Evolutionary conservation across 257 asterid genomes (phyloP).

Genomic region (Salvia rosmarinus): DNA sequence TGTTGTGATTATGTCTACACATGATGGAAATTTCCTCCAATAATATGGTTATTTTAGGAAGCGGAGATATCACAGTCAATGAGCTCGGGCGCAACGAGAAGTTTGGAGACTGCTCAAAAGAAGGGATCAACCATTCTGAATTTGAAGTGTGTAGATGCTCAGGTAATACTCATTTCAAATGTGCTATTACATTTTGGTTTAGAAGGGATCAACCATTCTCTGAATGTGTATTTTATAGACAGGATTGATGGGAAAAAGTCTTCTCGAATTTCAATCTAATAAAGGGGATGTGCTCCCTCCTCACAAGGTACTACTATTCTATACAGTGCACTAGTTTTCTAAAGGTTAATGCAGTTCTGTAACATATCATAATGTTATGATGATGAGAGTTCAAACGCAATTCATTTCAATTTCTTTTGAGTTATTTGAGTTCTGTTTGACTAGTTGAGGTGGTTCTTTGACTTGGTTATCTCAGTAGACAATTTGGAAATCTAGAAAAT

Average conservation of each 20-base stretch:
- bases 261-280: slow-evolving; percentile 87
- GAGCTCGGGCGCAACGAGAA: slow-evolving; percentile 79
- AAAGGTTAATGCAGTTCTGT: slow-evolving; percentile 10
- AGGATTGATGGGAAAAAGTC: slow-evolving; percentile 90
- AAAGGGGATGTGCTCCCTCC: slow-evolving; percentile 95
- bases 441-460: slow-evolving; percentile 5
- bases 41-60: slow-evolving; percentile 54
- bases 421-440: neutral
- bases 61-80: slow-evolving; percentile 86
- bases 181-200: slow-evolving; percentile 1
- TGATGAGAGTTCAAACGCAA: neutral
- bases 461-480: neutral
- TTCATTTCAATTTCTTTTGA: neutral
- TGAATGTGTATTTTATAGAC: slow-evolving; percentile 58
- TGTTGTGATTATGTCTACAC: slow-evolving; percentile 14
- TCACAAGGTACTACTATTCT: slow-evolving; percentile 65
- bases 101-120: slow-evolving; percentile 86
- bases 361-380: neutral
- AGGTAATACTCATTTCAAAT: slow-evolving; percentile 46
- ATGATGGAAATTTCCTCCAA: neutral
- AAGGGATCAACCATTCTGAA: slow-evolving; percentile 85
- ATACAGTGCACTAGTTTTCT: slow-evolving; percentile 16
- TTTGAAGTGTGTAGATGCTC: slow-evolving; percentile 94
- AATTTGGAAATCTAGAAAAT: neutral
- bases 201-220: neutral